Percentiles rank a stretch among this genome's conserved stretches.
Evolutionary conservation across 139 green algal species (phyloP).

Genomic region (Astrephomene gubernaculifera): DNA sequence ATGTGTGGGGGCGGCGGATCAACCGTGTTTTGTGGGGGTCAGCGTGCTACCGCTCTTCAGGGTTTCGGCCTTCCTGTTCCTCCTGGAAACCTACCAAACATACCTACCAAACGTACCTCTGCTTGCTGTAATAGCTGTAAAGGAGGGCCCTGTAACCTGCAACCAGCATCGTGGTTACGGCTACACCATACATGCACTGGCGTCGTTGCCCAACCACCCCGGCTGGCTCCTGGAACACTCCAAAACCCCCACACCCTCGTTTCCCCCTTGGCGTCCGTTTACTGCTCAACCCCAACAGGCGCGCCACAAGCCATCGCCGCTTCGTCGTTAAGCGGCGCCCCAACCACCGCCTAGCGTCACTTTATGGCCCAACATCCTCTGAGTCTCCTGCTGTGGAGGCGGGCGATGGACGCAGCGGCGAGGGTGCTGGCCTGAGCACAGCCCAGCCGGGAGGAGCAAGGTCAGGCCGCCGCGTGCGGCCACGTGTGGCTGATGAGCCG

Average conservation of each 20-base stretch:
- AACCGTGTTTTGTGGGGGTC: too few relatives aligned
- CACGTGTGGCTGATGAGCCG: too few relatives aligned
- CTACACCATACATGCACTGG: neutral
- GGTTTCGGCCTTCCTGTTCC: neutral
- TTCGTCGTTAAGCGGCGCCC: neutral
- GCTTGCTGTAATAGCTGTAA: neutral
- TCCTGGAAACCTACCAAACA: neutral
- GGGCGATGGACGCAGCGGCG: too few relatives aligned
- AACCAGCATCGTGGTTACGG: neutral
- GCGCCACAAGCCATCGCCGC: conserved; percentile 50
- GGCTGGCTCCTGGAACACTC: too few relatives aligned
- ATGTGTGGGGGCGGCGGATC: too few relatives aligned
- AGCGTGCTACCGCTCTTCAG: neutral
- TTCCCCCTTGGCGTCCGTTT: neutral
- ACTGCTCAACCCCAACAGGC: too few relatives aligned
- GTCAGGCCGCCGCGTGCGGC: too few relatives aligned
- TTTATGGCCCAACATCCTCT: neutral
- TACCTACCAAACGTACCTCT: neutral
- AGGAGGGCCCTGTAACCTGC: neutral
- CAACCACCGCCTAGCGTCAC: conserved; percentile 40
- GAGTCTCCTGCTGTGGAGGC: too few relatives aligned
- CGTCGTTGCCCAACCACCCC: neutral
- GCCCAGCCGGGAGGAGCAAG: too few relatives aligned
- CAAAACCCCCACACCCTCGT: too few relatives aligned
- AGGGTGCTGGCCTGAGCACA: too few relatives aligned